Evolutionary conservation across 345 rosid genomes (phyloP), one percentile per base, ranked within the genome.

Genomic region (Clausena lansium): DNA sequence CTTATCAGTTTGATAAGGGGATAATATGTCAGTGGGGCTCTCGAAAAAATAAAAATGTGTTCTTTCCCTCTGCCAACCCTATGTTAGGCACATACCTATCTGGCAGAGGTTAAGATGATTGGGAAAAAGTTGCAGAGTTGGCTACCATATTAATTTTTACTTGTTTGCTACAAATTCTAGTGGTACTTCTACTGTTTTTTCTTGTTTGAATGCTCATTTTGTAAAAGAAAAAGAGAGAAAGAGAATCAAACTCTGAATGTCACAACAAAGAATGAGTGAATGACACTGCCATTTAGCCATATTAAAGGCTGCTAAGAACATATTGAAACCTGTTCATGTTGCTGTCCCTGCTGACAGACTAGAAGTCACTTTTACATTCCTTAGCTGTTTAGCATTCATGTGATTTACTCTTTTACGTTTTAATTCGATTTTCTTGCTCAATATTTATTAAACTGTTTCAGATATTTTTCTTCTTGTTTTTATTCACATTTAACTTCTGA

Each of bases 141-240:
- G 25, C 61, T 47, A 10, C 22, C 11, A 64, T 50, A 20, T 20
- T 27, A 60, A 61, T 41, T 74, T 74, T 28, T 11, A 28, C 38
- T 10, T 45, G 25, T 6, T 63, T 25, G 57, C 22, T 15, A 36
- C 52, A 7, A 41, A 24, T 38, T 52, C 9, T 14, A n/a, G 33
- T 7, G 41, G 22, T 52, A 52, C 22, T 59, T 24, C 8, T 28
- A 17, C 33, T 30, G 24, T 66, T 24, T 66, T 14, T 35, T 25
- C 62, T 66, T 76, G 78, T n/a, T 15, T 66, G 39, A 36, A 25
- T 67, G 28, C 68, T 76, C 55, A 76, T 30, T 50, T 50, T 30
- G 28, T 52, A 20, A 20, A 15, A 52, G 61, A 7, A 25, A 17
- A 52, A 32, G 61, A 52, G 24, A 70, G 38, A 39, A 67, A 67